Base-by-base conservation (phyloP, 768 basidiomycete genomes). In the Pholiota molesta region DNA sequence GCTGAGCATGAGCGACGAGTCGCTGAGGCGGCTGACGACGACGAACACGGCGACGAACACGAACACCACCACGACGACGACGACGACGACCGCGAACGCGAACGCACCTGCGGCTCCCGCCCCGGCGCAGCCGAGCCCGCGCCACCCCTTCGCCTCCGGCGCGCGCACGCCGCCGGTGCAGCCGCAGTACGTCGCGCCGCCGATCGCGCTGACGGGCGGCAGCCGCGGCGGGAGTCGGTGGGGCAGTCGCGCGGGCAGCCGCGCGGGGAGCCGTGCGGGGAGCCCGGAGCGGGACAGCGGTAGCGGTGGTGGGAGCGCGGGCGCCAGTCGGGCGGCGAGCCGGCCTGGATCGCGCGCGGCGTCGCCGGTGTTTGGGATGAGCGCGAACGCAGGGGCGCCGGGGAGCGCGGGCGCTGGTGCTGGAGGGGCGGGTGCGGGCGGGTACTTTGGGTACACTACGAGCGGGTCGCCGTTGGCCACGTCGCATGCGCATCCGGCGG, bases 1-100 rank as follows among this genome's bases (percentile, higher is more conserved):
- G 54, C 78, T 89, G 44, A 72, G 72, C 42, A 68, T 75, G 57
- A 73, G 66, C 62, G 66, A 66, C 8, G 57, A 61, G 7, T 61
- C 65, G 7, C 62, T 69, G 35, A 37, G 35, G 10, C 6, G 35
- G 35, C 13, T 37, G 35, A 11, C 35, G 10, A 37, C 35, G 35
- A 37, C 35, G 35, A 37, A 37, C 10, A 16, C 35, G 14, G 13
- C 35, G 10, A 13, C 35, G 29, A 35, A 35, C 9, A 35, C 13
- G 29, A 29, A 6, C 29, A 6, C 35, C 5, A 13, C 35, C 5
- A 13, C 35, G 35, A 9, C 35, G 35, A 9, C 35, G 35, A 35
- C 35, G 13, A 35, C 35, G 9, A 35, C 35, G 9, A 35, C 35
- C 9, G 10, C n/a, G 35, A 37, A 37, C 10, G 5, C 35, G 14